A percentile compares a stretch with the other conserved stretches of the same genome.
Conservation (phyloP, 73 alveolate genomes). For the Diophrys appendiculata region DNA sequence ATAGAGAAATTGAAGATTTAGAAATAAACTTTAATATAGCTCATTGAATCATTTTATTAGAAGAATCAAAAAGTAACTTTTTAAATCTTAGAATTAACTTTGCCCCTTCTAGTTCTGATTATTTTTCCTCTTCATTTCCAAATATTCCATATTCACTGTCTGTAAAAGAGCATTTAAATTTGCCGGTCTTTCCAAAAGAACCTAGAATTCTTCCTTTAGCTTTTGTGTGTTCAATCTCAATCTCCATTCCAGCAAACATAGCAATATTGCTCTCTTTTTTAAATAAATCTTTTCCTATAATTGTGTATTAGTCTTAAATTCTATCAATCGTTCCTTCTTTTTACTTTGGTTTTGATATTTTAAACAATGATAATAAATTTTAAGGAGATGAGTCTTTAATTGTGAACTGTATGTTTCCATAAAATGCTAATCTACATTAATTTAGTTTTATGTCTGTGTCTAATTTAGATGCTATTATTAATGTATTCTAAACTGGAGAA, state of each 20-base stretch:
- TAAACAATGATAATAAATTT: conserved; percentile 38
- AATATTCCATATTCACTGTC: no score
- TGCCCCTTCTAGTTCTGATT: no score
- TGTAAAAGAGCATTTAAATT: no score
- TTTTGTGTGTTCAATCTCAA: conserved; percentile 60
- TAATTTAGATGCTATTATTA: conserved; percentile 88
- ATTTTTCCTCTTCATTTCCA: no score
- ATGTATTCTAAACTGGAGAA: conserved; percentile 63
- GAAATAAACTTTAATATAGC: no score
- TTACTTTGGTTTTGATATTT: conserved; percentile 81
- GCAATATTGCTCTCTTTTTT: conserved; percentile 88
- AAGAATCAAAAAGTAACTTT: no score
- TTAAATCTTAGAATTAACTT: no score
- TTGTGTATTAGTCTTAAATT: conserved; percentile 71
- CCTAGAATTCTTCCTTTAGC: conserved; percentile 85
- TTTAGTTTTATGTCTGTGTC: conserved; percentile 93
- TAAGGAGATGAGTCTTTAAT: background rate
- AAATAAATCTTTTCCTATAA: conserved; percentile 79
- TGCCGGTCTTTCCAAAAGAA: conserved; percentile 97
- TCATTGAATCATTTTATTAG: no score
- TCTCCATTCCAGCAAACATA: conserved; percentile 73
- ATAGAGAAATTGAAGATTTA: no score
- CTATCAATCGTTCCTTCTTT: conserved; percentile 92
- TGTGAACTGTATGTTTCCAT: conserved; percentile 77
- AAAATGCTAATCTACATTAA: conserved; percentile 94